These are phyloP conservation scores for Marasmius fiardii DNA, from an alignment of 1,284 basidiomycete genomes.

Conservation along the genomic window DNA sequence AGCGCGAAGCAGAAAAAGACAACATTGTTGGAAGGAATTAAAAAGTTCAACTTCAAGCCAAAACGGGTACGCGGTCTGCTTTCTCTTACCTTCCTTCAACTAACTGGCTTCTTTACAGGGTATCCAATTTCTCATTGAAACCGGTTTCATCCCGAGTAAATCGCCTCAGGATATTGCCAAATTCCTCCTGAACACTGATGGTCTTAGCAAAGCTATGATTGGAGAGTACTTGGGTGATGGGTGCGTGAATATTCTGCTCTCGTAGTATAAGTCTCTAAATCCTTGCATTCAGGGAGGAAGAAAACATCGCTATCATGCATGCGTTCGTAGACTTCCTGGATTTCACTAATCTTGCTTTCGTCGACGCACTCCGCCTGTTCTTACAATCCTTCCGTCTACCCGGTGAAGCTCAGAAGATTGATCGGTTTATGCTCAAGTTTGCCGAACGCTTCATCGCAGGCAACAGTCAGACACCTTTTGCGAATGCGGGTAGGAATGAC, in stretches of 20 bases:
- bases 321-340: slow-evolving; percentile 92
- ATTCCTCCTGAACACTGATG: slow-evolving; percentile 90
- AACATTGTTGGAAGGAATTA: slow-evolving; percentile 91
- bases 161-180: slow-evolving; percentile 81
- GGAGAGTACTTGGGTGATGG: slow-evolving; percentile 98
- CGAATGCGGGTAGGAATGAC: slow-evolving; percentile 64
- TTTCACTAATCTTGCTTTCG: slow-evolving; percentile 77
- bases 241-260: slow-evolving; percentile 41
- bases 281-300: slow-evolving; percentile 61
- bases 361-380: slow-evolving; percentile 85
- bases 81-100: slow-evolving; percentile 2
- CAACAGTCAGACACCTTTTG: slow-evolving; percentile 80
- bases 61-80: slow-evolving; percentile 60
- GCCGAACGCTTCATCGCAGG: slow-evolving; percentile 91
- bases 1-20: slow-evolving; percentile 98
- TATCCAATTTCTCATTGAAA: slow-evolving; percentile 84
- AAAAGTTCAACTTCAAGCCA: slow-evolving; percentile 98
- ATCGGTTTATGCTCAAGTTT: slow-evolving; percentile 98
- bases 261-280: slow-evolving; percentile 2
- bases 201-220: slow-evolving; percentile 93
- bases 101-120: slow-evolving; percentile 52
- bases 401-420: slow-evolving; percentile 96
- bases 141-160: slow-evolving; percentile 82
- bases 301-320: slow-evolving; percentile 92
- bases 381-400: slow-evolving; percentile 93